Conservation (phyloP, 192 early-diverging fungal species). For the Podila epicladia region DNA sequence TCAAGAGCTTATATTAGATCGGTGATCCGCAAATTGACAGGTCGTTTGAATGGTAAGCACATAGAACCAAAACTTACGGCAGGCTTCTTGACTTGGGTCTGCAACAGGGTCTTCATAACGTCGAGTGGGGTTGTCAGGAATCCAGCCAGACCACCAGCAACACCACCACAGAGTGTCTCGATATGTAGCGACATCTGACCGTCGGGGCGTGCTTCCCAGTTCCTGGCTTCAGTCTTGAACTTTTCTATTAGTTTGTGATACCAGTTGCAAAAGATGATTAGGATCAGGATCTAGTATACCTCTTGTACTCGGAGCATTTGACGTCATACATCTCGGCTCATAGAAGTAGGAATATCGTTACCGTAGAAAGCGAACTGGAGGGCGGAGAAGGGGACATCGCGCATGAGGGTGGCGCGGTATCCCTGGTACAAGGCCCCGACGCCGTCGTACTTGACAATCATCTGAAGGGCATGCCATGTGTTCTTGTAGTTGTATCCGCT, state of each 20-base stretch:
- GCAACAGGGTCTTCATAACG: conserved; percentile 68
- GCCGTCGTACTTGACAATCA: conserved; percentile 73
- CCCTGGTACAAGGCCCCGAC: conserved; percentile 65
- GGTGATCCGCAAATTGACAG: not conserved
- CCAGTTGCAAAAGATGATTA: not conserved
- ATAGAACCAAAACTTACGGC: conserved; percentile 7
- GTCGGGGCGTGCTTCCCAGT: conserved; percentile 46
- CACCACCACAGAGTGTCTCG: conserved; percentile 58
- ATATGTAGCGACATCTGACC: conserved; percentile 56
- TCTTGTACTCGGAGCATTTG: not conserved
- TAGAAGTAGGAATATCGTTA: conserved; percentile 13
- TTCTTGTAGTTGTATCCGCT: conserved; percentile 79
- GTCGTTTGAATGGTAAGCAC: not conserved
- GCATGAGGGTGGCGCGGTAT: conserved; percentile 61
- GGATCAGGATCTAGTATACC: not conserved
- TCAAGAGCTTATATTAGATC: no score
- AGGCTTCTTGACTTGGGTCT: conserved; percentile 59
- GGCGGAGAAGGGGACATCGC: conserved; percentile 68
- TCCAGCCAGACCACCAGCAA: conserved; percentile 67
- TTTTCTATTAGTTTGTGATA: conserved; percentile 50
- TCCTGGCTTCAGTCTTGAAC: conserved; percentile 62
- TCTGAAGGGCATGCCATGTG: conserved; percentile 65
- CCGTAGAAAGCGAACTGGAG: conserved; percentile 70
- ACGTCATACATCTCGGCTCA: not conserved
- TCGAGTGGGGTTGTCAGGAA: conserved; percentile 67